Base-by-base conservation (phyloP, 345 rosid genomes). In the Odontarrhena argentea region DNA sequence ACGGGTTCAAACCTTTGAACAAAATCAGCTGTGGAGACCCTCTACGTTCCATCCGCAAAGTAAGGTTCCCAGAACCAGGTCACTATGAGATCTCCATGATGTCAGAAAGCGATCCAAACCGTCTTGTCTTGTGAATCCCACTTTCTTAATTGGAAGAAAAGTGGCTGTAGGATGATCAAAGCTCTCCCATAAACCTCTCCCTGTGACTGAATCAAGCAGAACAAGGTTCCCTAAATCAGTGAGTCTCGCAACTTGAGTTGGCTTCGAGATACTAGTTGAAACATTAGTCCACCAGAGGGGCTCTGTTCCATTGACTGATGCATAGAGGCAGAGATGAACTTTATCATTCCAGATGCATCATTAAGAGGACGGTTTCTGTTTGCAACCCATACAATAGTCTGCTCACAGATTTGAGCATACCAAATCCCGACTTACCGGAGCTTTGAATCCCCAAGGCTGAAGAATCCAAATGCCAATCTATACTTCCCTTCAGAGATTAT, bases 341-440 rank as follows among this genome's bases (percentile, higher is more conserved):
- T 70, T 53, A 62, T 18, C 25, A 63, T 41, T 0, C 75, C 75
- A 15, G 69, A 53, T 28, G 63, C 46, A 2, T 7, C 56, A 54
- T 34, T 62, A 26, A 70, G 4, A 1, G 63, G 69, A 25, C 10
- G 35, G 68, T 70, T 82, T 64, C 89, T 77, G 46, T 91, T 86
- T 15, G 96, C 93, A 14, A 91, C 91, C 93, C 96, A 91, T 3
- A 86, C 88, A 47, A 81, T 36, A 1, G 89, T 84, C 65, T 60
- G 69, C 5, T 26, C 62, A 5, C 86, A 36, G 53, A 81, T 65
- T 56, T 61, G 74, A 48, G 81, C 62, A 75, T 84, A 89, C 96
- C 98, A 89, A 10, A 85, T 86, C 30, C 93, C 98, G 0, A 87
- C 73, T 40, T 84, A 87, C 8, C 85, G 80, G 11, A 56, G 76